These are phyloP conservation scores for Cystobasidium ongulense DNA, from an alignment of 768 basidiomycete genomes.

Conservation along the genomic window DNA sequence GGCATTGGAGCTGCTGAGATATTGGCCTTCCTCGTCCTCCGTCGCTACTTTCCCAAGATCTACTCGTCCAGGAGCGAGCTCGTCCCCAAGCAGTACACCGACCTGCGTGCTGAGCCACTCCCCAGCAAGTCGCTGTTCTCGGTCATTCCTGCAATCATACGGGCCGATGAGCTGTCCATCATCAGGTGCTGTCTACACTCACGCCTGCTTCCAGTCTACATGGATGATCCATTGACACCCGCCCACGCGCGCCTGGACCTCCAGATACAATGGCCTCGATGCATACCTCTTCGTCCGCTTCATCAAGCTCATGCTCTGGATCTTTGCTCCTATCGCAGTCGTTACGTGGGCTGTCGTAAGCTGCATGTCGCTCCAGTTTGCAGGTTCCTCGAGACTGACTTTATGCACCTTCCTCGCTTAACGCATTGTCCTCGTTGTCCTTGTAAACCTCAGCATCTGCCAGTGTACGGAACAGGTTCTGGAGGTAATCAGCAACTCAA, in stretches of 20 bases:
- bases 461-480: constrained; percentile 13
- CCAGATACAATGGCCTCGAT: constrained; percentile 65
- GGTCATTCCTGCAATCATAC: constrained; percentile 54
- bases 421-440: not conserved
- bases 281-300: constrained; percentile 91
- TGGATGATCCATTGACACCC: not conserved
- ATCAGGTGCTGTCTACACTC: too few species aligned
- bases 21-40: constrained; percentile 67
- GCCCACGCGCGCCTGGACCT: not conserved
- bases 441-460: constrained; percentile 7
- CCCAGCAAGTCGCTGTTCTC: constrained; percentile 57
- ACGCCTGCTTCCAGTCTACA: not conserved
- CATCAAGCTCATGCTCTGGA: constrained; percentile 67
- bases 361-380: constrained; percentile 48
- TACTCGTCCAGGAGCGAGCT: constrained; percentile 62
- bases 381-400: too few species aligned
- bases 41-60: constrained; percentile 45
- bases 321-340: constrained; percentile 68
- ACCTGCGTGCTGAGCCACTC: not conserved
- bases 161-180: constrained; percentile 58
- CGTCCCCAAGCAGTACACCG: constrained; percentile 54
- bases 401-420: too few species aligned
- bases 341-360: constrained; percentile 91
- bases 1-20: constrained; percentile 50
- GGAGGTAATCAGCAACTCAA: constrained; percentile 15